phyloP scores from a whole-genome alignment of 352 stramenopile species.

The Blastocystis sp. region DNA sequence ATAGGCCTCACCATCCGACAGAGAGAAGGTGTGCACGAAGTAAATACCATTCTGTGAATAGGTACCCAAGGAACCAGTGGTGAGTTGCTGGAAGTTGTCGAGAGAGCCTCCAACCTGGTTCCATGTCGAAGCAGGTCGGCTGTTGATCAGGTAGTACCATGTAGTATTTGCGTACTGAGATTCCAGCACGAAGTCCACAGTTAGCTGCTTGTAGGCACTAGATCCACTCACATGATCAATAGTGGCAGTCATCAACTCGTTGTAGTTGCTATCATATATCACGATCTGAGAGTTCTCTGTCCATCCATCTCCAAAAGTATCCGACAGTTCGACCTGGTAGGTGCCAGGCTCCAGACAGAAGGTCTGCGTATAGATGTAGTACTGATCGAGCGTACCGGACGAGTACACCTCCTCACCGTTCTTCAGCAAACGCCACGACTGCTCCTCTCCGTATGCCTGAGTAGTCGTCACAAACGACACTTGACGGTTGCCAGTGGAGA shows the following conservation, averaged over 20 bases:
- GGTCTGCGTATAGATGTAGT: background rate
- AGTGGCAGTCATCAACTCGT: background rate
- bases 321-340: background rate
- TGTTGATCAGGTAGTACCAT: background rate
- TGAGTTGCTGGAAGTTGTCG: background rate
- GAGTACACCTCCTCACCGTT: background rate
- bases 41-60: slow-evolving; percentile 42
- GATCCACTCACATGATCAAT: background rate
- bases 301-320: slow-evolving; percentile 56
- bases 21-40: slow-evolving; percentile 23
- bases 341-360: slow-evolving; percentile 41
- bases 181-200: background rate
- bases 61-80: background rate
- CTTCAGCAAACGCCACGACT: slow-evolving; percentile 32
- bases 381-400: background rate
- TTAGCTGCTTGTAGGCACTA: background rate
- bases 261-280: background rate
- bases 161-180: background rate
- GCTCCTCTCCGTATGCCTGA: background rate
- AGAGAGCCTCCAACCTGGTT: background rate
- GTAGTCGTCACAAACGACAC: background rate
- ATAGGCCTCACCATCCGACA: slow-evolving; percentile 16
- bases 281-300: background rate
- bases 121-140: background rate
- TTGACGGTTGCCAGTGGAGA: background rate